Conservation (phyloP, 208 protist genomes). For the Zelonia costaricensis region DNA sequence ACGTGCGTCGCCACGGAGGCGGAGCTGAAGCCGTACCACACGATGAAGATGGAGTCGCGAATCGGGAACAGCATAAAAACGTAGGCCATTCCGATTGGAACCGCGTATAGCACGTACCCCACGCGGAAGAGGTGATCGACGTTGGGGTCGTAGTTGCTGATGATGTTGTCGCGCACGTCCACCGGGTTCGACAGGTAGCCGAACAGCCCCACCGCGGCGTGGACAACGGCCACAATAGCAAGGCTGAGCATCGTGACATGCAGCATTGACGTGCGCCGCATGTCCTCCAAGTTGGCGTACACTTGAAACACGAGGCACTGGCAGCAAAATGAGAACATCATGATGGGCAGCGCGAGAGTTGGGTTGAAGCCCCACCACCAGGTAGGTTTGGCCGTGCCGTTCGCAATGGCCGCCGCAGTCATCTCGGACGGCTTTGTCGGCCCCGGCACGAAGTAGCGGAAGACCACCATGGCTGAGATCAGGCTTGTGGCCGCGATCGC, state of each 20-base stretch:
- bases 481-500: conserved; percentile 61
- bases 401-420: neutral
- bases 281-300: conserved; percentile 33
- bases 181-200: conserved; percentile 53
- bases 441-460: conserved; percentile 54
- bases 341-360: conserved; percentile 54
- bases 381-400: neutral
- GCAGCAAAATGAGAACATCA: conserved; percentile 83
- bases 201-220: conserved; percentile 62
- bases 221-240: conserved; percentile 43
- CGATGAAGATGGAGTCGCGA: conserved; percentile 57
- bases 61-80: conserved; percentile 66
- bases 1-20: too few relatives aligned
- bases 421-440: neutral
- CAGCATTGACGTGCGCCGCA: conserved; percentile 39
- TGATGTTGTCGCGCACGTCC: conserved; percentile 68
- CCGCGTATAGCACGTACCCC: conserved; percentile 47
- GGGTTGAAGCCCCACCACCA: conserved; percentile 22
- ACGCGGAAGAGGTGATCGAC: conserved; percentile 52
- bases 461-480: conserved; percentile 60
- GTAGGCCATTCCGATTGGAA: conserved; percentile 64
- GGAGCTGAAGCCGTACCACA: conserved; percentile 65
- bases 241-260: conserved; percentile 64
- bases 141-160: conserved; percentile 68
- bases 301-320: conserved; percentile 75